Conservation (phyloP, 345 rosid species). For the Abelmoschus esculentus region DNA sequence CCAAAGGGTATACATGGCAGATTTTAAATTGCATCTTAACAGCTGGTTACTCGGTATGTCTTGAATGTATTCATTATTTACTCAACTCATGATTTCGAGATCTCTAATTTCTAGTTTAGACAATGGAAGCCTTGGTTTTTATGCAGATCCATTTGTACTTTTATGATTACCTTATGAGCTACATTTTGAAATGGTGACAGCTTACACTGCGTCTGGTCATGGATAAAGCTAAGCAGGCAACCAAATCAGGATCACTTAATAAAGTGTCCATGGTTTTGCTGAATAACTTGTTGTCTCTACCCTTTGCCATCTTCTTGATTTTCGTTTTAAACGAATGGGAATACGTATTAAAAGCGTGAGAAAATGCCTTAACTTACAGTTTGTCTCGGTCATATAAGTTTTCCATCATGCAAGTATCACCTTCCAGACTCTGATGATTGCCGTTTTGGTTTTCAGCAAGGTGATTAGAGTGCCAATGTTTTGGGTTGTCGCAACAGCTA, state of each 20-base stretch:
- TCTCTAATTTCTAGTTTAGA: conserved; percentile 14
- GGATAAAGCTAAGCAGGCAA: conserved; percentile 83
- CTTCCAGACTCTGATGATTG: not conserved
- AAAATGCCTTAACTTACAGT: not conserved
- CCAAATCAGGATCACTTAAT: conserved; percentile 66
- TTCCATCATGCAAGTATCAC: not conserved
- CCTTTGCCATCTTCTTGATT: conserved; percentile 60
- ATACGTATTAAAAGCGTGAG: conserved; percentile 68
- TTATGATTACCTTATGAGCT: conserved; percentile 15
- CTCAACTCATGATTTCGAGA: not conserved
- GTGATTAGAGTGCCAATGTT: conserved; percentile 57
- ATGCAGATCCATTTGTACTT: not conserved
- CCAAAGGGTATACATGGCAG: conserved; percentile 79
- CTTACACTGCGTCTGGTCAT: conserved; percentile 68
- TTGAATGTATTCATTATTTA: not conserved
- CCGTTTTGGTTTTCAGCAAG: conserved; percentile 38
- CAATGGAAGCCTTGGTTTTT: conserved; percentile 18
- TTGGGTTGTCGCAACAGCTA: conserved; percentile 79
- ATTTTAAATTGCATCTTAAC: conserved; percentile 67
- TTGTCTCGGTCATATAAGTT: conserved; percentile 9
- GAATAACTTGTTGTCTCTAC: conserved; percentile 75
- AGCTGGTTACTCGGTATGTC: conserved; percentile 77
- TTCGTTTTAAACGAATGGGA: conserved; percentile 65
- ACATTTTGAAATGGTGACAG: conserved; percentile 33
- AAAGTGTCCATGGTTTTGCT: conserved; percentile 92